A percentile compares a stretch with the other conserved stretches of the same genome.
Evolutionary conservation across 1,139 yeast genomes (phyloP).

Genomic region (Arxiozyma slooffiae): DNA sequence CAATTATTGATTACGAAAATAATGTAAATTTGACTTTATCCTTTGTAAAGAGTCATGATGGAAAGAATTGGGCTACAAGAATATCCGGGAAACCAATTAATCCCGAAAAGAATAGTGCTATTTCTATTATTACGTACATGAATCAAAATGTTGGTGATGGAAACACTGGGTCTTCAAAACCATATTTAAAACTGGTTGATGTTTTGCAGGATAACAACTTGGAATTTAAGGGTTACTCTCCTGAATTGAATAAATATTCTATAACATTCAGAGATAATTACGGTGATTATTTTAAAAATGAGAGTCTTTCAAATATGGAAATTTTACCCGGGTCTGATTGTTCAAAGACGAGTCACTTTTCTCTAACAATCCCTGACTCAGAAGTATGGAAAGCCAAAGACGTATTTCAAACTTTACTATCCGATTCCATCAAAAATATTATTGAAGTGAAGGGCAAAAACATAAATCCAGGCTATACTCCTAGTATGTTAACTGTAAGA

Average conservation of each 20-base stretch:
- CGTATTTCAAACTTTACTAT: constrained; percentile 57
- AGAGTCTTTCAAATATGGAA: constrained; percentile 19
- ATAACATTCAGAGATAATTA: constrained; percentile 44
- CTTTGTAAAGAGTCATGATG: constrained; percentile 65
- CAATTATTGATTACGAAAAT: constrained; percentile 57
- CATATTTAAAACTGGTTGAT: constrained; percentile 7
- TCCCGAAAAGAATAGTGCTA: constrained; percentile 40
- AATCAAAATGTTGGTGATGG: constrained; percentile 35
- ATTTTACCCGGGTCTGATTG: constrained; percentile 41
- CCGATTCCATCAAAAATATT: constrained; percentile 53
- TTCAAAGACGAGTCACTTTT: constrained; percentile 49
- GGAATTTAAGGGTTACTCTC: constrained; percentile 44
- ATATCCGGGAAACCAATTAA: constrained; percentile 52
- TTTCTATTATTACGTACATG: constrained; percentile 68
- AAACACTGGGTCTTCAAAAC: constrained; percentile 50
- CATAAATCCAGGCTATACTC: constrained; percentile 32
- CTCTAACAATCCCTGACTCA: constrained; percentile 62
- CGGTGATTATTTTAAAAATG: constrained; percentile 34
- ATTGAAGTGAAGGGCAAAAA: constrained; percentile 33
- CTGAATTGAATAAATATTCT: constrained; percentile 47
- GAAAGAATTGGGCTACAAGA: constrained; percentile 64
- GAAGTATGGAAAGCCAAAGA: constrained; percentile 76
- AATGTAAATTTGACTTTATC: constrained; percentile 57
- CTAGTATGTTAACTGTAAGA: constrained; percentile 41
- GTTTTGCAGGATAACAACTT: constrained; percentile 34